Conservation (phyloP, 2,329 filamentous ascomycete genomes). For the Amylocarpus encephaloides region DNA sequence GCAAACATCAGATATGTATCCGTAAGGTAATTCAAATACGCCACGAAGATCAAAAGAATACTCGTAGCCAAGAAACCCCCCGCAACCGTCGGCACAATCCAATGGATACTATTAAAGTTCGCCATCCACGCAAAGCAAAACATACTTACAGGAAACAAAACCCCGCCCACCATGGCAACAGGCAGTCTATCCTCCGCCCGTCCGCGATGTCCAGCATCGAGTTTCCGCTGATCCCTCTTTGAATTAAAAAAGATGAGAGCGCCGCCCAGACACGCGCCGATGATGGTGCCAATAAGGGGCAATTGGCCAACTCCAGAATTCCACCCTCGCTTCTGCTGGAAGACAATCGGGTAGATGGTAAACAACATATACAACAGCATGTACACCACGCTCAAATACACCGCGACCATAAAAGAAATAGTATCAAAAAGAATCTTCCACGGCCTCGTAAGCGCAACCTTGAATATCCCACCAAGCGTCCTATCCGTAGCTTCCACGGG, state of each 20-base stretch:
- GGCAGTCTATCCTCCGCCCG: conserved; percentile 45
- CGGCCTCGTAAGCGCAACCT: conserved; percentile 75
- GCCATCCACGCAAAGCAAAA: conserved; percentile 48
- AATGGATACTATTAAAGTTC: conserved; percentile 40
- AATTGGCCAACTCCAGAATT: conserved; percentile 49
- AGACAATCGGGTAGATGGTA: conserved; percentile 28
- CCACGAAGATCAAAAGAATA: conserved; percentile 44
- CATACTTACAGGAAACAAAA: conserved; percentile 47
- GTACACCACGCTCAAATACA: conserved; percentile 63
- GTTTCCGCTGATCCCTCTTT: conserved; percentile 32
- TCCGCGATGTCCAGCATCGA: conserved; percentile 24
- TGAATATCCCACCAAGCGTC: conserved; percentile 51
- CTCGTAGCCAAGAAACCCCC: conserved; percentile 37
- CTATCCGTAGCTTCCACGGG: conserved; percentile 58
- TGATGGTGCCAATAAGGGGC: conserved; percentile 58
- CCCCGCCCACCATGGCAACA: conserved; percentile 47
- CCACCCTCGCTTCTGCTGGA: conserved; percentile 36
- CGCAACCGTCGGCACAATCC: conserved; percentile 41
- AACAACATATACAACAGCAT: conserved; percentile 28
- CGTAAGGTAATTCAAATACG: conserved; percentile 49
- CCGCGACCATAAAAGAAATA: conserved; percentile 74
- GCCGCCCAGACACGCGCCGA: conserved; percentile 36
- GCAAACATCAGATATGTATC: conserved; percentile 38
- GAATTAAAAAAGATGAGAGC: conserved; percentile 41
- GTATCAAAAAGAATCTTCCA: conserved; percentile 86